Base-by-base conservation (phyloP, 2,329 filamentous ascomycete genomes). In the Aureobasidium musti region DNA sequence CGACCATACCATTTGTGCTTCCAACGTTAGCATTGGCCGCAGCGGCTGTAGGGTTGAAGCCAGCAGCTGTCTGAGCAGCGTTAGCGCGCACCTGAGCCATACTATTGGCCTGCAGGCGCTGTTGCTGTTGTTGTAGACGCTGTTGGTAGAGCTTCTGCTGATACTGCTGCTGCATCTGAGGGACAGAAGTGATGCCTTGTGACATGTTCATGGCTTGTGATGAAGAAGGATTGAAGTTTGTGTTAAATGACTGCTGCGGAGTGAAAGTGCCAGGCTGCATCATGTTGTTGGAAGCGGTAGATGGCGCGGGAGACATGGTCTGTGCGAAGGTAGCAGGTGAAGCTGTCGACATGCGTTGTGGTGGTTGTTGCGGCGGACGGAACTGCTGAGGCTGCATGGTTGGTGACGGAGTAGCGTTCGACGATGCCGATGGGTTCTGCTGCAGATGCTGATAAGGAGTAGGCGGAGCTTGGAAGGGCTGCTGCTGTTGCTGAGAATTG, bases 251-350 rank as follows among this genome's bases (percentile, higher is more conserved):
- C 65, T 67, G 70, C 47, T 69, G 68, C 65, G 71, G 71, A 56
- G 70, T 70, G 39, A 84, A 82, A 66, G 84, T 79, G 43, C 60
- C 59, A 7, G 47, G 39, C 30, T 67, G 66, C 59, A 57, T 57
- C 59, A 67, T 64, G 33, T 59, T 67, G 52, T 67, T 87, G 33
- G 83, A 84, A 72, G 91, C 89, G 69, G 95, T 91, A 28, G 90
- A 89, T 19, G 89, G 86, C 19, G 89, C 86, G 13, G 91, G 91
- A 2, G 91, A 95, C 68, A 89, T 84, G 74, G 93, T 90, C 19
- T 91, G 90, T 1, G 91, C 93, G 76, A 96, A 97, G 0, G 92
- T 91, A 77, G 95, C 94, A 3, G 95, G 94, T 37, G 95, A 98
- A 50, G 92, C 90, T 53, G 94, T 97, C 70, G 92, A 90, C 77